Conservation (phyloP, 2,329 filamentous ascomycete genomes). For the Hymenoscyphus fraxineus region DNA sequence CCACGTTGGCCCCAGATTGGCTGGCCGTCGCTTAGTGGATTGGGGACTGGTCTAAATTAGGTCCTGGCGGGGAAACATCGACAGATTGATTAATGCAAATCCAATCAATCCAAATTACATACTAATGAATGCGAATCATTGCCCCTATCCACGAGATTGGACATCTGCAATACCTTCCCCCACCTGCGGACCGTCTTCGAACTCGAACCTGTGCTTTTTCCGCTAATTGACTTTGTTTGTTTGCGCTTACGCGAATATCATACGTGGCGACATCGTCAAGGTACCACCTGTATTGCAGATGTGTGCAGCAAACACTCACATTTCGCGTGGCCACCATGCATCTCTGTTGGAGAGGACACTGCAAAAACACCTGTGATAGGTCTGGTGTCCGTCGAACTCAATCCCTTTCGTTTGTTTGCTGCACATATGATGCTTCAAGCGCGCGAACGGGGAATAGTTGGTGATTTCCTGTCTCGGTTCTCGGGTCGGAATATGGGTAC, state of each 20-base stretch:
- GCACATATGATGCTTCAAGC: not conserved
- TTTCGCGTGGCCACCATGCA: not conserved
- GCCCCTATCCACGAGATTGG: not conserved
- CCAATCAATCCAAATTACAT: not conserved
- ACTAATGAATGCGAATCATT: not conserved
- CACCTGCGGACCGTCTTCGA: not conserved
- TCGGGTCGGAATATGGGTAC: not conserved
- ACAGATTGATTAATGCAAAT: not conserved
- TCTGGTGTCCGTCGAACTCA: not conserved
- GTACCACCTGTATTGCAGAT: not conserved
- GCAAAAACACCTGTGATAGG: no score
- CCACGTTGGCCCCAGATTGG: not conserved
- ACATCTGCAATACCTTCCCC: no score
- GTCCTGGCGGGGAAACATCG: not conserved
- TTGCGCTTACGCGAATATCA: not conserved
- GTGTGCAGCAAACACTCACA: not conserved
- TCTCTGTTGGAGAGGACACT: not conserved
- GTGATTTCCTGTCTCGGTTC: not conserved
- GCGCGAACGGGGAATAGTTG: not conserved
- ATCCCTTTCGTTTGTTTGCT: not conserved
- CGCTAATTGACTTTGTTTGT: not conserved
- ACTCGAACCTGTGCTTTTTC: not conserved
- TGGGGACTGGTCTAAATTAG: not conserved
- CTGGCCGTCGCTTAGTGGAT: not conserved
- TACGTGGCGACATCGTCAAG: not conserved